phyloP scores from a whole-genome alignment of 2,329 filamentous ascomycete genomes.

The Alternaria brassicae region DNA sequence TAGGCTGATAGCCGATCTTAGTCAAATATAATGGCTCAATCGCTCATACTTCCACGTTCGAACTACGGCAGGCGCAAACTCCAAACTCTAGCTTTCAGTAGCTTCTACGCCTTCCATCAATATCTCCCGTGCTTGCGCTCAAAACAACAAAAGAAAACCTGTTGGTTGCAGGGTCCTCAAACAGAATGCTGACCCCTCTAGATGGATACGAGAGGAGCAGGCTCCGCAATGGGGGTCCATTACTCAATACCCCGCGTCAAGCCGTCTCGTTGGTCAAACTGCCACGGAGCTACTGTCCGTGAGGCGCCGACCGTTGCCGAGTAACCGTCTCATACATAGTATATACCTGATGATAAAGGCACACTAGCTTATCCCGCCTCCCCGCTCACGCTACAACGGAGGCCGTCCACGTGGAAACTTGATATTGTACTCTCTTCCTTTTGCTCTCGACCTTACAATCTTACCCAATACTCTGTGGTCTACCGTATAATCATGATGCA shows the following conservation, averaged over 20 bases:
- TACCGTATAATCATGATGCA: background rate
- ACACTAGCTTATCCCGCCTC: constrained; percentile 10
- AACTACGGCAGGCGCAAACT: constrained; percentile 7
- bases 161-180: constrained; percentile 2
- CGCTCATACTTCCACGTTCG: constrained; percentile 10
- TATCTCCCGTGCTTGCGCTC: constrained; percentile 1
- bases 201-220: background rate
- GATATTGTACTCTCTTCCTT: background rate
- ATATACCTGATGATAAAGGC: background rate
- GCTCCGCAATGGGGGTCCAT: constrained; percentile 4
- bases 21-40: constrained; percentile 1
- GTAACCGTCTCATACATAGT: background rate
- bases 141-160: background rate
- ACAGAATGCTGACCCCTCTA: background rate
- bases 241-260: background rate
- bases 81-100: background rate
- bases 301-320: constrained; percentile 9
- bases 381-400: constrained; percentile 12
- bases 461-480: background rate
- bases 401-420: constrained; percentile 13
- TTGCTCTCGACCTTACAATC: background rate
- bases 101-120: constrained; percentile 5
- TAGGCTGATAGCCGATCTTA: background rate
- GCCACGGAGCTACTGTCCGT: background rate
- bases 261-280: background rate